phyloP scores from a whole-genome alignment of 331 rosid species.

The Pyracantha coccinea region DNA sequence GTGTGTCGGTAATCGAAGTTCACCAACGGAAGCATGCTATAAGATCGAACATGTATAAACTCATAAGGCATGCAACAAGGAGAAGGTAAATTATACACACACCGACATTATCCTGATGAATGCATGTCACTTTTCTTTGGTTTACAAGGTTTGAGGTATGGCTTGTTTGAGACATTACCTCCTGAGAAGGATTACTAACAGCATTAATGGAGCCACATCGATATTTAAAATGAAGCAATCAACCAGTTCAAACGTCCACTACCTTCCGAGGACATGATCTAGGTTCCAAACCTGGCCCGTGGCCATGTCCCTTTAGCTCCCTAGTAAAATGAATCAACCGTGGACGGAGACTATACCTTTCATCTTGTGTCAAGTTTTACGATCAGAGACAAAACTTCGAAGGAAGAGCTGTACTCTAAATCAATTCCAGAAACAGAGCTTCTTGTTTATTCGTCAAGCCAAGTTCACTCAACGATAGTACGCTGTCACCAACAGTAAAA shows the following conservation, averaged over 20 bases:
- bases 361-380: neutral
- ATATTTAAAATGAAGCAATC: neutral
- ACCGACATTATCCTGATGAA: neutral
- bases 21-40: neutral
- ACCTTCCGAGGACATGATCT: neutral
- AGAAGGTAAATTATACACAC: neutral
- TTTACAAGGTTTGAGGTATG: neutral
- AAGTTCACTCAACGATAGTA: conserved; percentile 46
- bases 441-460: conserved; percentile 74
- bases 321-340: neutral
- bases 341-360: neutral
- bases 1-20: neutral
- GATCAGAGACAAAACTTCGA: conserved; percentile 2
- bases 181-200: neutral
- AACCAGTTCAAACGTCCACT: neutral
- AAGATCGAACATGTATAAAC: neutral
- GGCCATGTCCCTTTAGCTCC: neutral
- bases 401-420: conserved; percentile 22
- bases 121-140: neutral
- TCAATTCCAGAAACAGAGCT: conserved; percentile 71
- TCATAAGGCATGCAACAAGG: neutral
- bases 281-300: neutral
- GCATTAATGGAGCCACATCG: neutral
- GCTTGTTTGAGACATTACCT: neutral
- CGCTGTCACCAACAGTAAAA: conserved; percentile 34